Evolutionary conservation across 179 eudicot genomes (phyloP).

Genomic region (Spinacia oleracea): DNA sequence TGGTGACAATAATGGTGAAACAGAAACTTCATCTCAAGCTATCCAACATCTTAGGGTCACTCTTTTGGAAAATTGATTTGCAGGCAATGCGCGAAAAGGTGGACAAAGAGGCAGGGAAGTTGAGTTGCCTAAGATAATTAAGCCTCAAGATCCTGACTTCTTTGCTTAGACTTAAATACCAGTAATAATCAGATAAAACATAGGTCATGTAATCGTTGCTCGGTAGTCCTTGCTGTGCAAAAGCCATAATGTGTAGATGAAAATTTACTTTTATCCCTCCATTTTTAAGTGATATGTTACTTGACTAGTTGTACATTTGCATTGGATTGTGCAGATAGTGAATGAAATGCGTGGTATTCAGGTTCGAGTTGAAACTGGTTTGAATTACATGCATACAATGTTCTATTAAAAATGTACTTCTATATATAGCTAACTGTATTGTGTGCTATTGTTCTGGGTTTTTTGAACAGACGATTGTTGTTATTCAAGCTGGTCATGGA

Average conservation of each 20-base stretch:
- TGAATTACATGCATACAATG: background rate
- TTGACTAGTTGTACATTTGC: slow-evolving; percentile 37
- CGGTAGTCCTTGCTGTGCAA: background rate
- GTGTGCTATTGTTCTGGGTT: no score
- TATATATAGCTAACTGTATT: background rate
- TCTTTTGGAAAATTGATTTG: slow-evolving; percentile 44
- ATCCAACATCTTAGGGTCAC: slow-evolving; percentile 35
- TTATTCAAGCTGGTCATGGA: slow-evolving; percentile 98
- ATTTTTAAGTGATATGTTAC: background rate
- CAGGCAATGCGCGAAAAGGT: slow-evolving; percentile 57
- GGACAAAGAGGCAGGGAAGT: slow-evolving; percentile 46
- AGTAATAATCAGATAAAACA: background rate
- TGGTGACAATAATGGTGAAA: slow-evolving; percentile 6
- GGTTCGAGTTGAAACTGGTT: slow-evolving; percentile 43
- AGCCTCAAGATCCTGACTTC: slow-evolving; percentile 41
- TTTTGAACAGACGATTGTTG: slow-evolving; percentile 79
- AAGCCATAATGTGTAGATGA: background rate
- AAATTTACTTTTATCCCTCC: background rate
- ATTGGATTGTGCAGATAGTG: slow-evolving; percentile 23
- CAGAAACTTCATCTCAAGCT: slow-evolving; percentile 33
- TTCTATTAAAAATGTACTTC: background rate
- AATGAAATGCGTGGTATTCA: slow-evolving; percentile 56
- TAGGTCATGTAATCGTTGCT: background rate
- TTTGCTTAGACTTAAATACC: slow-evolving; percentile 32
- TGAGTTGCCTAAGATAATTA: slow-evolving; percentile 50